phyloP scores from a whole-genome alignment of 192 early-diverging fungal genomes.

The Haplosporangium gracile region DNA sequence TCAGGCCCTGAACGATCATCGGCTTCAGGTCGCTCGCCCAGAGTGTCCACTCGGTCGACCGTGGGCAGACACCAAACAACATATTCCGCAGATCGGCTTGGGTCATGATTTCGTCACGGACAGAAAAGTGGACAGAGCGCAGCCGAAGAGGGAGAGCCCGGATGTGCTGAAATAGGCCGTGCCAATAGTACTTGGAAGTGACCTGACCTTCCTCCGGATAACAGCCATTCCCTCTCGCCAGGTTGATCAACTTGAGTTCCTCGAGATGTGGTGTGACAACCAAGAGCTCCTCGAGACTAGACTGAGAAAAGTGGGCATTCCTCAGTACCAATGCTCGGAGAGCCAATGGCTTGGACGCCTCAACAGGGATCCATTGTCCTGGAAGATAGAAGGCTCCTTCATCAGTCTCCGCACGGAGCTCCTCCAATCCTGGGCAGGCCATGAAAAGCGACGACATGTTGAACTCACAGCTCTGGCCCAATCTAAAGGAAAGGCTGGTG shows the following conservation, averaged over 20 bases:
- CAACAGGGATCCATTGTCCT: neutral
- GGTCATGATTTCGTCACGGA: neutral
- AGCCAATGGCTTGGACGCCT: neutral
- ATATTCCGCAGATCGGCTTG: neutral
- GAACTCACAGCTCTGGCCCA: conserved; percentile 2
- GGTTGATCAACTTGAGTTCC: neutral
- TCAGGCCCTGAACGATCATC: neutral
- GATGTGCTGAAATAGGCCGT: neutral
- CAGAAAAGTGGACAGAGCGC: conserved; percentile 8
- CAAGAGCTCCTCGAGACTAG: conserved; percentile 5
- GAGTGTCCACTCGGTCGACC: neutral
- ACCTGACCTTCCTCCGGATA: neutral
- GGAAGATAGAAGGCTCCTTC: neutral
- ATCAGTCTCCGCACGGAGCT: neutral
- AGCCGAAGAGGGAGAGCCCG: neutral
- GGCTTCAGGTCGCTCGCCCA: neutral
- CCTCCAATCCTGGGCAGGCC: neutral
- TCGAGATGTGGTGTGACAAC: neutral
- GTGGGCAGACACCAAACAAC: neutral
- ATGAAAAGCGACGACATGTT: neutral
- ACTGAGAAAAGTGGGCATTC: neutral
- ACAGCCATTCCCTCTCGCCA: neutral
- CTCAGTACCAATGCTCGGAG: neutral
- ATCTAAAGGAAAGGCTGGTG: neutral
- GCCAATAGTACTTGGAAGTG: neutral